A percentile compares a stretch with the other conserved stretches of the same genome.
Evolutionary conservation across 495 filamentous ascomycete species (phyloP).

Genomic region (Bacidia rubella): DNA sequence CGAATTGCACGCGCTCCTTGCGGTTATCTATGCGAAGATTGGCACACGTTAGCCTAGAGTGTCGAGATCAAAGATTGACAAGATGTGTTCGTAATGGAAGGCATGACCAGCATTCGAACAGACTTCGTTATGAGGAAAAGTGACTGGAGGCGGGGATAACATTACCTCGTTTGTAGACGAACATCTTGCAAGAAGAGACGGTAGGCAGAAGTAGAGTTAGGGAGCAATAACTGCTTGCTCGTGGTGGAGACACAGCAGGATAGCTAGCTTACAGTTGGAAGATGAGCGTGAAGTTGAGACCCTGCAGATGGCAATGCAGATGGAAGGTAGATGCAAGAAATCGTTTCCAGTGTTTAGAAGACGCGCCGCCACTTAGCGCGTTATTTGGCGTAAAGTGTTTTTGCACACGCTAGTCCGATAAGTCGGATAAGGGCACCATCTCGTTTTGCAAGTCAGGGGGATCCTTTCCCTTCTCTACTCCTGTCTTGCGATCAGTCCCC

Average conservation of each 20-base stretch:
- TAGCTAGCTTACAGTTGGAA: neutral
- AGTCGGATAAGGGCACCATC: neutral
- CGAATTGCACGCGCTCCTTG: slow-evolving; percentile 99
- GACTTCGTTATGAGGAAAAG: no score
- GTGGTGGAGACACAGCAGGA: neutral
- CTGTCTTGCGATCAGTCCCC: no score
- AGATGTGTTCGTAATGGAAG: no score
- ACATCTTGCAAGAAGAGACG: slow-evolving; percentile 35
- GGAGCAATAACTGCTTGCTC: neutral
- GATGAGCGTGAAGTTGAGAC: neutral
- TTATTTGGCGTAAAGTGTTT: slow-evolving; percentile 10
- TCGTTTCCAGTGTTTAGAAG: neutral
- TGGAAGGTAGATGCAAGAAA: neutral
- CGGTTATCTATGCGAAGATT: slow-evolving; percentile 68
- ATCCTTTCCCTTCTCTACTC: no score
- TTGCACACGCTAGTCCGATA: neutral
- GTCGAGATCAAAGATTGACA: no score
- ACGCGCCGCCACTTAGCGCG: neutral
- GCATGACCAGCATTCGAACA: no score
- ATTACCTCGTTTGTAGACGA: slow-evolving; percentile 60
- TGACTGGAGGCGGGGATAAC: slow-evolving; percentile 7
- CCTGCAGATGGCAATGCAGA: neutral
- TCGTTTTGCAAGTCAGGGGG: no score
- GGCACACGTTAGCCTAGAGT: no score
- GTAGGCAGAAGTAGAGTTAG: neutral